These are phyloP conservation scores for Candida chauliodis DNA, from an alignment of 805 yeast species.

Conservation along the genomic window DNA sequence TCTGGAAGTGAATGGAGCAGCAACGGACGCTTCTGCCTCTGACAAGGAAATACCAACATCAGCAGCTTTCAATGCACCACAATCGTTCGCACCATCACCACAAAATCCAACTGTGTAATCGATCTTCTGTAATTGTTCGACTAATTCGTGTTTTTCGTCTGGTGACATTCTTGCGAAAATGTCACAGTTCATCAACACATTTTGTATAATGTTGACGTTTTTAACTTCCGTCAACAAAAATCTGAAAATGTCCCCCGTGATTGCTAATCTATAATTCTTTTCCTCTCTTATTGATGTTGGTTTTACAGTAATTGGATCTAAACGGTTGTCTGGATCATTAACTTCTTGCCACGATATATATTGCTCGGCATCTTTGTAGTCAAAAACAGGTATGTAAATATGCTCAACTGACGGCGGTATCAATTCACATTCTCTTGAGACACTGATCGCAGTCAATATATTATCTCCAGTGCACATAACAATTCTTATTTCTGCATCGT, in stretches of 20 bases:
- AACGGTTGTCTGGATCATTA: constrained; percentile 47
- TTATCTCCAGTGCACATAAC: constrained; percentile 99
- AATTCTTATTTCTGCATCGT: constrained; percentile 71
- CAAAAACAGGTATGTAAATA: constrained; percentile 55
- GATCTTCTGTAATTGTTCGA: constrained; percentile 74
- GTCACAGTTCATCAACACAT: constrained; percentile 65
- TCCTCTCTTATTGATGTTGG: constrained; percentile 35
- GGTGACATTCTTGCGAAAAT: constrained; percentile 98
- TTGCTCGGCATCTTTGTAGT: constrained; percentile 38
- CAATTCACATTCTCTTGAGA: constrained; percentile 79
- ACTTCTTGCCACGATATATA: constrained; percentile 64
- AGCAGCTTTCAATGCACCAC: constrained; percentile 97
- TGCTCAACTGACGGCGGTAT: constrained; percentile 37
- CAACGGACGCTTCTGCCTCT: constrained; percentile 98
- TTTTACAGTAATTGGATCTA: constrained; percentile 64
- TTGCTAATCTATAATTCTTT: constrained; percentile 61
- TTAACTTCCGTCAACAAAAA: constrained; percentile 59
- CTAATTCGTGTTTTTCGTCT: constrained; percentile 95
- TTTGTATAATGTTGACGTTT: constrained; percentile 37
- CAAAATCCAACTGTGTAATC: constrained; percentile 96
- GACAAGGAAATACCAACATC: constrained; percentile 94
- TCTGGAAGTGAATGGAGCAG: constrained; percentile 96
- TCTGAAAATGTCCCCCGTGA: constrained; percentile 91
- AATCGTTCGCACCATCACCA: constrained; percentile 99
- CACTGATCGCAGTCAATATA: constrained; percentile 89